Conservation (phyloP, 371 early-diverging fungal genomes). For the Massospora cicadina region DNA sequence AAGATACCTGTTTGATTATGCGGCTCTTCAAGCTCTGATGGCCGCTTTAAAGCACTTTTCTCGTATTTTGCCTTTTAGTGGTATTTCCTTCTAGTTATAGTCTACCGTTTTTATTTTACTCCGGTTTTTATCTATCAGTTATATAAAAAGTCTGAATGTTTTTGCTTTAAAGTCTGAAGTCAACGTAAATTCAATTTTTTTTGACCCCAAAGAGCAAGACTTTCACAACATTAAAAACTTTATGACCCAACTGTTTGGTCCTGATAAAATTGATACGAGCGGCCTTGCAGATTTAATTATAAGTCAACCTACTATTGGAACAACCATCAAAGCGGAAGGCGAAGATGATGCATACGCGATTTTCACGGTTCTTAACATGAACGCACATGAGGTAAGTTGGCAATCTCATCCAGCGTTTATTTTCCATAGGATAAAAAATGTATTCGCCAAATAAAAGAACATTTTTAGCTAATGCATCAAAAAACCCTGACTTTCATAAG, state of each 20-base stretch:
- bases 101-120: background rate
- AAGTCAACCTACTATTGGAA: constrained; percentile 61
- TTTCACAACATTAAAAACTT: constrained; percentile 84
- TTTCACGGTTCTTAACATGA: constrained; percentile 57
- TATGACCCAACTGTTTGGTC: constrained; percentile 50
- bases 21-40: background rate
- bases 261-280: constrained; percentile 52
- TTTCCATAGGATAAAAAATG: background rate
- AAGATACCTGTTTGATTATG: background rate
- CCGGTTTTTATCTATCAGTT: too few relatives aligned
- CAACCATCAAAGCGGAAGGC: constrained; percentile 77
- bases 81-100: background rate
- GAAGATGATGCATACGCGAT: constrained; percentile 89
- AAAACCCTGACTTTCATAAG: constrained; percentile 26
- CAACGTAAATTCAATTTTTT: constrained; percentile 88
- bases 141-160: too few relatives aligned
- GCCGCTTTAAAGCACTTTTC: background rate
- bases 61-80: background rate
- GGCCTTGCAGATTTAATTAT: constrained; percentile 76
- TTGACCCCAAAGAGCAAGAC: constrained; percentile 69
- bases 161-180: constrained; percentile 17
- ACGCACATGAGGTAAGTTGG: constrained; percentile 28
- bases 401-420: background rate
- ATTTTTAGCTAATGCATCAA: constrained; percentile 23
- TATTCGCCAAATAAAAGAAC: constrained; percentile 8